These are phyloP conservation scores for Juglanconis juglandina DNA, from an alignment of 2,329 filamentous ascomycete species.

Conservation along the genomic window DNA sequence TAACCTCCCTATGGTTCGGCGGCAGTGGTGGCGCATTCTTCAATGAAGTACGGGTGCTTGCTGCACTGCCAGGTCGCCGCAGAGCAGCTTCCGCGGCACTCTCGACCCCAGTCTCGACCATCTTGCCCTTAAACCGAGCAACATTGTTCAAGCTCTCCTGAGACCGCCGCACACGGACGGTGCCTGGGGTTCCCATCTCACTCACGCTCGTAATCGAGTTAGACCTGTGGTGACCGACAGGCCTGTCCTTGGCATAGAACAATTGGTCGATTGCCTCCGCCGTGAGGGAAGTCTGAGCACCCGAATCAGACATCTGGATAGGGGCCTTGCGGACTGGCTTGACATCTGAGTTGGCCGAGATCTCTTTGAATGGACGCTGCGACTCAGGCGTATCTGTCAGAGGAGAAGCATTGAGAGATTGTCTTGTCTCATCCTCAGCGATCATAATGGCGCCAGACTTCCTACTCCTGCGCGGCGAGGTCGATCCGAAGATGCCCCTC, in stretches of 20 bases:
- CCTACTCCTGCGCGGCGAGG: conserved; percentile 42
- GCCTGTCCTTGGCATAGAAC: conserved; percentile 51
- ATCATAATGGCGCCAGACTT: conserved; percentile 44
- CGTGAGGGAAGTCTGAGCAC: conserved; percentile 81
- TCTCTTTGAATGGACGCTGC: conserved; percentile 57
- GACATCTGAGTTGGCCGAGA: conserved; percentile 55
- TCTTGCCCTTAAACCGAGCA: conserved; percentile 35
- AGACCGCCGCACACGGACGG: conserved; percentile 43
- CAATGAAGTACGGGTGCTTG: conserved; percentile 54
- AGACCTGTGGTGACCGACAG: conserved; percentile 33
- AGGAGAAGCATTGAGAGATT: conserved; percentile 42
- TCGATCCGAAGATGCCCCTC: conserved; percentile 16
- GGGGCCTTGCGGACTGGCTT: conserved; percentile 37
- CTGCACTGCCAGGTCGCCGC: conserved; percentile 67
- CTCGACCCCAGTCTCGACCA: conserved; percentile 33
- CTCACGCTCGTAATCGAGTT: conserved; percentile 28
- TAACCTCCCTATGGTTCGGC: conserved; percentile 75
- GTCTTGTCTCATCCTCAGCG: conserved; percentile 62
- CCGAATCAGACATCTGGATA: conserved; percentile 60
- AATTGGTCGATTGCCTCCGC: conserved; percentile 76
- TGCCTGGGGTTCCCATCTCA: conserved; percentile 29
- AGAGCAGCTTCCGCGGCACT: conserved; percentile 33
- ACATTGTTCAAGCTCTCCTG: conserved; percentile 49
- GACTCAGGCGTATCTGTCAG: conserved; percentile 50
- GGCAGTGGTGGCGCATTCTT: conserved; percentile 68